Conservation (phyloP, 1,284 basidiomycete species). For the Papiliotrema fonsecae region DNA sequence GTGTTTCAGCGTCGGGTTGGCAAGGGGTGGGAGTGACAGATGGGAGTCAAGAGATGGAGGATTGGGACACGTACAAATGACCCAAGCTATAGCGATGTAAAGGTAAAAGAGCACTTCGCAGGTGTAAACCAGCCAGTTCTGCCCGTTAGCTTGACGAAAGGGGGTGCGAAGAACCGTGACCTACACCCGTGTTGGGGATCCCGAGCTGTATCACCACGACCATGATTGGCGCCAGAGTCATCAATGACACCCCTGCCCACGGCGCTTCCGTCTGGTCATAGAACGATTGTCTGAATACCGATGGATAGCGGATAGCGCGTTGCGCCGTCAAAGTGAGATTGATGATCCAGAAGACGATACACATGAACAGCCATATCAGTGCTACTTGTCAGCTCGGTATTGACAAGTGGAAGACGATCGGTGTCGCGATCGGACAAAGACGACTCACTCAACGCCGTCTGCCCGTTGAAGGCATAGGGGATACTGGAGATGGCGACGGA, state of each 20-base stretch:
- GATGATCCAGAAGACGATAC: not conserved
- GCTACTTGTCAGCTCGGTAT: not conserved
- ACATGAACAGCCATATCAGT: not conserved
- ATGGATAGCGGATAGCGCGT: not conserved
- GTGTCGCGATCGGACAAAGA: no score
- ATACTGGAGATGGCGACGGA: not conserved
- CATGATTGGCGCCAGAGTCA: not conserved
- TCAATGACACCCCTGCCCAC: not conserved
- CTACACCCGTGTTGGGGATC: not conserved
- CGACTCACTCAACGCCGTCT: not conserved
- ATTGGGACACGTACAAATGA: no score
- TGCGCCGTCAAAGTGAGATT: not conserved
- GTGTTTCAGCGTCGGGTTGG: no score
- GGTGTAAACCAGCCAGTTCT: not conserved
- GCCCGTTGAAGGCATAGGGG: not conserved
- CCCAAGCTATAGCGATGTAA: not conserved
- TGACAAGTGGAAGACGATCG: not conserved
- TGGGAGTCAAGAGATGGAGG: no score
- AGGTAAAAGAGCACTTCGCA: not conserved
- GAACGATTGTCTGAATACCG: not conserved
- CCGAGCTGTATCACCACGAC: not conserved
- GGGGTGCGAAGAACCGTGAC: not conserved
- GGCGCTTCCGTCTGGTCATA: not conserved
- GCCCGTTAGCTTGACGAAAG: not conserved
- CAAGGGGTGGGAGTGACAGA: no score